These are phyloP conservation scores for Hypomyces rosellus DNA, from an alignment of 2,329 filamentous ascomycete species.

Conservation along the genomic window DNA sequence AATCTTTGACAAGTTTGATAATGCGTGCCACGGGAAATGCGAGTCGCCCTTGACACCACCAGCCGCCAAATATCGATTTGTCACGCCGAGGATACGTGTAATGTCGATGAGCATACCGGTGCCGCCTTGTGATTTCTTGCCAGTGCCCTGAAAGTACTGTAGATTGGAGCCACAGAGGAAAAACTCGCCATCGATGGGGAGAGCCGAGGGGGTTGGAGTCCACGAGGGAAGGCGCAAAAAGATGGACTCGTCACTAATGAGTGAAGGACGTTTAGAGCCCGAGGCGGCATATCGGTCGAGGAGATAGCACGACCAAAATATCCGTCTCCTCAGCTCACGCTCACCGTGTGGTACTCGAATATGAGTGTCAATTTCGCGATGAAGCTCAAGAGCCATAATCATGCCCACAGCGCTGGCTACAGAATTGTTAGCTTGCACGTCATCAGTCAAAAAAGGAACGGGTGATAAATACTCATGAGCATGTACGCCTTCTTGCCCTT, in stretches of 20 bases:
- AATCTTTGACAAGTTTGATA: constrained; percentile 81
- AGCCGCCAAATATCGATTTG: constrained; percentile 76
- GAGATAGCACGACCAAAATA: constrained; percentile 86
- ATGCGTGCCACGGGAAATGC: constrained; percentile 84
- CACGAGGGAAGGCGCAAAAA: constrained; percentile 69
- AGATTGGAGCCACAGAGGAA: constrained; percentile 75
- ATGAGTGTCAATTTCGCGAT: constrained; percentile 64
- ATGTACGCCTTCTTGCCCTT: constrained; percentile 83
- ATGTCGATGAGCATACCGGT: constrained; percentile 81
- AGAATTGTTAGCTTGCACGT: no score
- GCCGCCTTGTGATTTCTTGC: constrained; percentile 67
- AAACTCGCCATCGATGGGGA: constrained; percentile 68
- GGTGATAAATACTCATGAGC: constrained; percentile 58
- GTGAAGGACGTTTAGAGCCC: constrained; percentile 74
- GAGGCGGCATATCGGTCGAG: constrained; percentile 79
- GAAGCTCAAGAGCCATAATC: constrained; percentile 74
- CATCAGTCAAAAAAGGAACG: neutral
- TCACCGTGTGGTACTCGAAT: constrained; percentile 59
- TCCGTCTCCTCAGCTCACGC: constrained; percentile 67
- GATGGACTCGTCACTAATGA: constrained; percentile 72
- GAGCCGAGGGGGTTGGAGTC: constrained; percentile 54
- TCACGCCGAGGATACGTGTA: constrained; percentile 72
- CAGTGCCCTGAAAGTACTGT: constrained; percentile 62
- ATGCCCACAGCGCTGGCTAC: constrained; percentile 53
- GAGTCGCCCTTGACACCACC: constrained; percentile 85